Evolutionary conservation across 306 rosid species (phyloP), one percentile per base, ranked within the genome.

Genomic region (Quercus aquifolioides): DNA sequence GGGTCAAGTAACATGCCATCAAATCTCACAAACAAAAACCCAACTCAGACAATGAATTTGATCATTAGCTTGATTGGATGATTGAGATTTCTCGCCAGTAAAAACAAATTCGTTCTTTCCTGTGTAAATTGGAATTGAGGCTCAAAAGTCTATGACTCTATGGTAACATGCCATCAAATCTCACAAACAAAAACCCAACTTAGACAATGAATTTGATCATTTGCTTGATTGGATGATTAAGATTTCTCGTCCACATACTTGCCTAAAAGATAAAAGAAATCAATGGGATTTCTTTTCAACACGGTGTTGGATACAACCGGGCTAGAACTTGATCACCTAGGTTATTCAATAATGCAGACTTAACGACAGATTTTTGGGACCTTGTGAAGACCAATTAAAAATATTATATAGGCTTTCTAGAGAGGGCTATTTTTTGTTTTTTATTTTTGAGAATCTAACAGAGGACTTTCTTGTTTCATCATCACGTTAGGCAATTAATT

Each of bases 321-420:
- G 56, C 84, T 30, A 68, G 82, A 38, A 76, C 64, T 33, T 18
- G 11, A 67, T 73, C 30, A 59, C 68, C 74, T 3, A 33, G 56
- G 3, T 56, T 56, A 41, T 9, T 8, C 46, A 15, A 10, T 49
- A 49, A 49, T 49, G 4, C 71, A 9, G n/a, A 33, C 51, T 67
- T 35, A 19, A 33, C 20, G 46, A 33, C 25, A 2, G 15, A 5
- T 67, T 35, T n/a, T 17, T 35, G 20, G 52, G 51, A 20, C 21
- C 26, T 67, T 67, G 72, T 2, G 35, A 67, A 33, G 3, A 4
- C 15, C 54, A 10, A 49, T 49, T 49, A 49, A 49, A 12, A 49
- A 12, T 12, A 49, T 49, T 10, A 10, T 13, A 49, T 49, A 49
- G 54, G 17, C 17, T 49, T 12, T 13, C 17, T 49, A 49, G 54